Evolutionary conservation across 2,329 filamentous ascomycete genomes (phyloP).

Genomic region (Aspergillus puulaauensis): DNA sequence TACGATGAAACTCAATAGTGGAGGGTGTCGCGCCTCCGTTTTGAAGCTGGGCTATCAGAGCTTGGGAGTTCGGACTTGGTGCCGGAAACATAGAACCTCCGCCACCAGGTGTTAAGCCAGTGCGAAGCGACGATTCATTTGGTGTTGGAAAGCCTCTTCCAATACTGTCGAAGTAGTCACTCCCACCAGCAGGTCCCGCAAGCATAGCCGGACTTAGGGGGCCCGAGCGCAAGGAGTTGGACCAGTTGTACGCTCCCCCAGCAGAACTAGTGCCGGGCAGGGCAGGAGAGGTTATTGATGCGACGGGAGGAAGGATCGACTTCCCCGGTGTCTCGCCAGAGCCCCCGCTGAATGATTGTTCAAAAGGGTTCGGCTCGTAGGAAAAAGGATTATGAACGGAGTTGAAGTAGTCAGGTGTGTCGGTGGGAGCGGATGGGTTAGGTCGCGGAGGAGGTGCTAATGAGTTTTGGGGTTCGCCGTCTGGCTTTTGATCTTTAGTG

Average conservation of each 20-base stretch:
- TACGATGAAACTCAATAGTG: slow-evolving; percentile 92
- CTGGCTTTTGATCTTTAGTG: slow-evolving; percentile 35
- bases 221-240: slow-evolving; percentile 82
- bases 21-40: slow-evolving; percentile 83
- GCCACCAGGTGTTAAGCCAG: slow-evolving; percentile 88
- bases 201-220: slow-evolving; percentile 97
- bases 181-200: slow-evolving; percentile 69
- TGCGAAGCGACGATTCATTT: slow-evolving; percentile 91
- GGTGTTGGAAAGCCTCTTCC: slow-evolving; percentile 87
- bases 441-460: slow-evolving; percentile 69
- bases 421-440: slow-evolving; percentile 50
- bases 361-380: slow-evolving; percentile 90
- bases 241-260: slow-evolving; percentile 72
- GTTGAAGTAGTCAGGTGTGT: slow-evolving; percentile 70
- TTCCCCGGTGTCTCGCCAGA: slow-evolving; percentile 78
- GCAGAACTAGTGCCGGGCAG: slow-evolving; percentile 73
- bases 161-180: slow-evolving; percentile 87
- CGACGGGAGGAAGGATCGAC: slow-evolving; percentile 81
- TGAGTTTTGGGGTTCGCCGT: slow-evolving; percentile 62
- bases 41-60: slow-evolving; percentile 74
- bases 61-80: slow-evolving; percentile 82
- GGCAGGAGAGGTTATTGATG: slow-evolving; percentile 85
- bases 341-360: slow-evolving; percentile 72
- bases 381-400: slow-evolving; percentile 55
- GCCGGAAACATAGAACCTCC: slow-evolving; percentile 97